Conservation (phyloP, 2,329 filamentous ascomycete genomes). For the Ramichloridium luteum region DNA sequence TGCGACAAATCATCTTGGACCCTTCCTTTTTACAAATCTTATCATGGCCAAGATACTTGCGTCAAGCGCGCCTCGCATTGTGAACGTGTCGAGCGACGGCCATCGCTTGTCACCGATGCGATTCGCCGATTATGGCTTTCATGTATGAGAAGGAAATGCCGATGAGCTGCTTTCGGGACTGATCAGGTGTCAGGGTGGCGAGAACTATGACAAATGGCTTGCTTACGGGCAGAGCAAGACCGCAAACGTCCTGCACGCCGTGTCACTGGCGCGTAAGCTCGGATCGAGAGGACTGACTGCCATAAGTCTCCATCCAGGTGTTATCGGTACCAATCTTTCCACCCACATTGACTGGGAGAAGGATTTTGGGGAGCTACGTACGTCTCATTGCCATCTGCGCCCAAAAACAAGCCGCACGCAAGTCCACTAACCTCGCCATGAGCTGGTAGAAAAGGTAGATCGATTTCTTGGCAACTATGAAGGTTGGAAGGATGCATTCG, state of each 20-base stretch:
- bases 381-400: too few relatives aligned
- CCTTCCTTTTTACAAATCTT: constrained; percentile 35
- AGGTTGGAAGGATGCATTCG: constrained; percentile 24
- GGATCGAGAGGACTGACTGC: constrained; percentile 23
- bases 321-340: constrained; percentile 10
- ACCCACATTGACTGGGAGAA: not conserved
- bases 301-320: constrained; percentile 32
- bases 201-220: constrained; percentile 25
- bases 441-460: not conserved
- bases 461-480: constrained; percentile 13
- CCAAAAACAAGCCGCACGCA: constrained; percentile 4
- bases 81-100: constrained; percentile 20
- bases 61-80: constrained; percentile 12
- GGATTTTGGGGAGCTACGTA: not conserved
- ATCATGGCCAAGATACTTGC: constrained; percentile 8
- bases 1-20: constrained; percentile 41
- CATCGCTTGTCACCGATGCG: constrained; percentile 21
- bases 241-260: constrained; percentile 34
- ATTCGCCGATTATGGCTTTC: constrained; percentile 26
- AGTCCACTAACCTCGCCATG: constrained; percentile 2
- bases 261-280: constrained; percentile 26
- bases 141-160: constrained; percentile 12
- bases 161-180: constrained; percentile 11
- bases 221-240: constrained; percentile 37
- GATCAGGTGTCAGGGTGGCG: constrained; percentile 11